Conservation (phyloP, 768 basidiomycete genomes). For the Boletus sp. region DNA sequence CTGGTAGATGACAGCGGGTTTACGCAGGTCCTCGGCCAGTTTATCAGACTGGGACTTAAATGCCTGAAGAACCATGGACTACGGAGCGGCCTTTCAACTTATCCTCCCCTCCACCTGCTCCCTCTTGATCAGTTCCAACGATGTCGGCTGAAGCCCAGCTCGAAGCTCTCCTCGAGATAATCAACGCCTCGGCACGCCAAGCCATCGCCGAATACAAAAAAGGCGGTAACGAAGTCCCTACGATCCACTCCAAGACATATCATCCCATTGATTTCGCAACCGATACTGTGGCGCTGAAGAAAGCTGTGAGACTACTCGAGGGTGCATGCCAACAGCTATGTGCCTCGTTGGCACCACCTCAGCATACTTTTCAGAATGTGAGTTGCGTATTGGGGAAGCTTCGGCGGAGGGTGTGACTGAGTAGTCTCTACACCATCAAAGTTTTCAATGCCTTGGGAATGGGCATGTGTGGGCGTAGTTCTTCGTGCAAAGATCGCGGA, state of each 20-base stretch:
- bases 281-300: conserved; percentile 22
- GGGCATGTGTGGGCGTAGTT: conserved; percentile 25
- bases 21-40: neutral
- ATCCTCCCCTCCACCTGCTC: neutral
- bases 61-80: neutral
- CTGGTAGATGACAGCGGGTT: neutral
- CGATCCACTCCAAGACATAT: conserved; percentile 19
- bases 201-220: conserved; percentile 28
- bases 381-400: neutral
- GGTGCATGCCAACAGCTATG: conserved; percentile 27
- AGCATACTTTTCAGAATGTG: conserved; percentile 27
- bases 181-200: conserved; percentile 27
- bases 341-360: conserved; percentile 27
- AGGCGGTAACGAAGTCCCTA: conserved; percentile 19
- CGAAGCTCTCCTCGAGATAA: conserved; percentile 29
- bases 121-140: neutral
- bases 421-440: neutral
- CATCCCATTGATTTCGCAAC: conserved; percentile 23
- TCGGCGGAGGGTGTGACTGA: neutral
- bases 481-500: conserved; percentile 28
- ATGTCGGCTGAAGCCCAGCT: conserved; percentile 30
- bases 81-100: neutral
- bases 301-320: conserved; percentile 26
- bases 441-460: conserved; percentile 24
- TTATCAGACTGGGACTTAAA: conserved; percentile 1